These are phyloP conservation scores for Pseudogymnoascus destructans DNA, from an alignment of 2,329 filamentous ascomycete genomes.

Conservation along the genomic window DNA sequence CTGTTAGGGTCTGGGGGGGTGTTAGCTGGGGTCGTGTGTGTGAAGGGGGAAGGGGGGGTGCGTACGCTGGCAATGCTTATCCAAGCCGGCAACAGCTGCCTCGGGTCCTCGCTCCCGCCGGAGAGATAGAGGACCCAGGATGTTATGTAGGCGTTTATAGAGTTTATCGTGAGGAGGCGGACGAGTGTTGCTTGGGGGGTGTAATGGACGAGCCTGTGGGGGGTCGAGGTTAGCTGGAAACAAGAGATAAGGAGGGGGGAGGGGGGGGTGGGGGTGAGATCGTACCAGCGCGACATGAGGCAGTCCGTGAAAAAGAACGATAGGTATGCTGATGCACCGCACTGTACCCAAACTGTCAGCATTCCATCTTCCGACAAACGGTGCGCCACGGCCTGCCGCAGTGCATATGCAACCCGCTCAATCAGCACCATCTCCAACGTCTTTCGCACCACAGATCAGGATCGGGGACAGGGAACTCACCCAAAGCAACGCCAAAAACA, in stretches of 20 bases:
- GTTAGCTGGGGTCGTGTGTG: not conserved
- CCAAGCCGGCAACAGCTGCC: conserved; percentile 64
- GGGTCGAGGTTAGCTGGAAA: not conserved
- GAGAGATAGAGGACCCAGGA: conserved; percentile 58
- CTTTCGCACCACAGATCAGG: not conserved
- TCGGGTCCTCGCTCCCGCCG: conserved; percentile 56
- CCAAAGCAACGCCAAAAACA: conserved; percentile 60
- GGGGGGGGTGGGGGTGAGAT: conserved; percentile 11
- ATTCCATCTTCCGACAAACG: not conserved
- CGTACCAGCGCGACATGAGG: conserved; percentile 69
- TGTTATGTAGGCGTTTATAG: conserved; percentile 62
- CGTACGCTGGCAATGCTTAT: conserved; percentile 61
- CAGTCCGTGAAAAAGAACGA: conserved; percentile 77
- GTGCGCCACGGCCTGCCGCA: not conserved
- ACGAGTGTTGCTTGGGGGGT: conserved; percentile 70
- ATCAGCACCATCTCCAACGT: not conserved
- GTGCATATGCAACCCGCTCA: not conserved
- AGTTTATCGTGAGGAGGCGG: conserved; percentile 62
- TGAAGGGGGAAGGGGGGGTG: conserved; percentile 10
- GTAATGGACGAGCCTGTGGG: conserved; percentile 63
- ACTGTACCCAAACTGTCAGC: conserved; percentile 35
- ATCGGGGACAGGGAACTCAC: conserved; percentile 33
- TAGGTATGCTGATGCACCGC: conserved; percentile 62
- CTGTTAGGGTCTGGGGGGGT: conserved; percentile 48
- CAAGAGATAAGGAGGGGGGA: not conserved